Evolutionary conservation across 768 basidiomycete genomes (phyloP).

Genomic region (Mycena vitilis): DNA sequence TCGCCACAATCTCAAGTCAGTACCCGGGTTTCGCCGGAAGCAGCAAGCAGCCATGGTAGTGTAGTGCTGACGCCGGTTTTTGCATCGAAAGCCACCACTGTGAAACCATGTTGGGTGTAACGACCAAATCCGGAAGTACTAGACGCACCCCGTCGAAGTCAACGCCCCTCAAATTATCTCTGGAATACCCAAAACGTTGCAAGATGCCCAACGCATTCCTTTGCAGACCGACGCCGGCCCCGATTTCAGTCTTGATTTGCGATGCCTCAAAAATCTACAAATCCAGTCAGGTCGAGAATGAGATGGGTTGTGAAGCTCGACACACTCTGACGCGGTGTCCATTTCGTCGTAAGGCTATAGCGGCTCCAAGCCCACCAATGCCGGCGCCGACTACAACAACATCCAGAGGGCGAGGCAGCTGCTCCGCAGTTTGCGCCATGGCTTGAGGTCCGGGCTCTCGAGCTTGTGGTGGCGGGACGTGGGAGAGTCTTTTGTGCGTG

Average conservation of each 20-base stretch:
- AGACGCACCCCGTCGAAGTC: slow-evolving; percentile 28
- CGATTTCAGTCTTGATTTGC: slow-evolving; percentile 20
- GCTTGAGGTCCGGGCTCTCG: too few species aligned
- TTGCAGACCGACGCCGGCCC: slow-evolving; percentile 22
- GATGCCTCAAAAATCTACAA: slow-evolving; percentile 25
- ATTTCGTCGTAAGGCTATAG: slow-evolving; percentile 1
- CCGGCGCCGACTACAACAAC: slow-evolving; percentile 9
- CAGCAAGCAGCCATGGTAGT: slow-evolving; percentile 7
- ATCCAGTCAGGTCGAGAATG: not conserved
- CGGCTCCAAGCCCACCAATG: not conserved
- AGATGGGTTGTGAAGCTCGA: not conserved
- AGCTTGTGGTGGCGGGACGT: too few species aligned
- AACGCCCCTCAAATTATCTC: slow-evolving; percentile 17
- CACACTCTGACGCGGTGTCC: not conserved
- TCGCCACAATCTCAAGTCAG: not conserved
- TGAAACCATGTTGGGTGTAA: not conserved
- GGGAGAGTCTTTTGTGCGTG: too few species aligned
- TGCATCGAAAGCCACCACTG: slow-evolving; percentile 14
- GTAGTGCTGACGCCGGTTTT: not conserved
- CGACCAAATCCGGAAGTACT: too few species aligned
- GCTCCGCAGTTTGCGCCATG: too few species aligned
- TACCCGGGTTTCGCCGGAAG: not conserved
- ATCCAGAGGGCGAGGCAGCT: not conserved
- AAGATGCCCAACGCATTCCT: slow-evolving; percentile 22
- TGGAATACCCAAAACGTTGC: slow-evolving; percentile 5